Evolutionary conservation across 2,329 filamentous ascomycete genomes (phyloP).

Genomic region (Fonsecaea multimorphosa): DNA sequence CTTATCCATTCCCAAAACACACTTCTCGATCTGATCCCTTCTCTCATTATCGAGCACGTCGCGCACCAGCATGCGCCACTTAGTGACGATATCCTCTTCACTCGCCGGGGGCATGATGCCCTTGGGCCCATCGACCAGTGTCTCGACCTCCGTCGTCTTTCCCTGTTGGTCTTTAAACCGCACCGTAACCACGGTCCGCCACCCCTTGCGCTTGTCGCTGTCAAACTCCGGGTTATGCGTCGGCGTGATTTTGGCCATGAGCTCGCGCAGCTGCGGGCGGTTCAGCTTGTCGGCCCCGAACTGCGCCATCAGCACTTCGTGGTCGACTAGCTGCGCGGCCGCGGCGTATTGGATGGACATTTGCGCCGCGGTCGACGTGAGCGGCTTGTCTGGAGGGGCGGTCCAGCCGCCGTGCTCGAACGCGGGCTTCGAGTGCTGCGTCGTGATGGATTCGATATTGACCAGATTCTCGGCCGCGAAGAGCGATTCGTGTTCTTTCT

Average conservation of each 20-base stretch:
- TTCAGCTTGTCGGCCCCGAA: conserved; percentile 45
- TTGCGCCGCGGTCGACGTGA: conserved; percentile 48
- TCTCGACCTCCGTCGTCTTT: conserved; percentile 25
- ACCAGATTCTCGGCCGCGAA: conserved; percentile 29
- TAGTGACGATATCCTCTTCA: conserved; percentile 48
- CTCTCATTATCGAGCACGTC: conserved; percentile 43
- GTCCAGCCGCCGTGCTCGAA: conserved; percentile 50
- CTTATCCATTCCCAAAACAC: conserved; percentile 43
- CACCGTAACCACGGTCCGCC: conserved; percentile 35
- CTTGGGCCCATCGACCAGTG: conserved; percentile 38
- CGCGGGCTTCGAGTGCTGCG: conserved; percentile 43
- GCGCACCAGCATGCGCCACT: conserved; percentile 45
- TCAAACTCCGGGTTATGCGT: conserved; percentile 22
- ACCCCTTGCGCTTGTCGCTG: conserved; percentile 29
- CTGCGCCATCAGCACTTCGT: conserved; percentile 45
- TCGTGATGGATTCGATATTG: conserved; percentile 41
- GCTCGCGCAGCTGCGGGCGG: conserved; percentile 46
- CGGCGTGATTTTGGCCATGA: conserved; percentile 44
- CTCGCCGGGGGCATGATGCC: conserved; percentile 45
- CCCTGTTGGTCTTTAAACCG: conserved; percentile 34
- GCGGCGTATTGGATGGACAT: conserved; percentile 49
- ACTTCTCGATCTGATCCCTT: conserved; percentile 42
- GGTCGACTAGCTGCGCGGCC: conserved; percentile 49
- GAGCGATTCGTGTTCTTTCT: conserved; percentile 41
- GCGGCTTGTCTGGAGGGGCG: conserved; percentile 40